Evolutionary conservation across 768 basidiomycete genomes (phyloP), one percentile per base, ranked within the genome.

Genomic region (Phanerochaete carnosa): DNA sequence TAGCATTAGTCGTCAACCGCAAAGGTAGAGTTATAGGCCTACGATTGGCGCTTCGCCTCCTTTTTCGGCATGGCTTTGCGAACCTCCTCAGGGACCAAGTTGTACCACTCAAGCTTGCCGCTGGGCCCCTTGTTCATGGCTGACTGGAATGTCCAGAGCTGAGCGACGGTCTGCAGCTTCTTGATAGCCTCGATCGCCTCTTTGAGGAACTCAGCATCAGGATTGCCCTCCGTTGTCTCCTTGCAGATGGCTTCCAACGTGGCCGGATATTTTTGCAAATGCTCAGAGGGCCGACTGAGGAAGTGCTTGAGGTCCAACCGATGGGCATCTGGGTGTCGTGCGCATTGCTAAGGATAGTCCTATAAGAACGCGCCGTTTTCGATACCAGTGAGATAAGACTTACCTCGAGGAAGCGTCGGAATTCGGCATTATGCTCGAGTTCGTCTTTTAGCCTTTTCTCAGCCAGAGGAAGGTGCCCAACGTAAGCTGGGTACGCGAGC

Each of bases 371-470:
- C 43, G 66, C 59, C 22, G 33, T 9, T 25, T 25, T 1, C 2
- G 35, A 43, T 35, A 52, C 50, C 8, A 8, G 50, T 6, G 15
- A 35, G n/a, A 52, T 26, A 25, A 8, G 62, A 72, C 13, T 57
- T 65, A 93, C 94, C 84, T 95, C 93, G 22, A 97, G 77, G 72
- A 97, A 95, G 37, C 90, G 73, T 55, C 89, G 79, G 69, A 98
- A 92, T 57, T 90, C 86, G 1, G 87, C 77, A 70, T 97, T 98
- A 32, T 73, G 76, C 49, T 94, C 92, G 32, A 86, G 74, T 76
- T 97, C 96, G 29, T 95, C 91, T 70, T 91, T 92, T 69, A 98
- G 75, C 60, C 89, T 76, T 75, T 90, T 91, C 74, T 95, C 94
- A 1, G 93, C 94, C 7, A 88, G 74, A 0, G 93, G 94, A 46